Conservation (phyloP, 2,329 filamentous ascomycete genomes). For the Elsinoe australis region DNA sequence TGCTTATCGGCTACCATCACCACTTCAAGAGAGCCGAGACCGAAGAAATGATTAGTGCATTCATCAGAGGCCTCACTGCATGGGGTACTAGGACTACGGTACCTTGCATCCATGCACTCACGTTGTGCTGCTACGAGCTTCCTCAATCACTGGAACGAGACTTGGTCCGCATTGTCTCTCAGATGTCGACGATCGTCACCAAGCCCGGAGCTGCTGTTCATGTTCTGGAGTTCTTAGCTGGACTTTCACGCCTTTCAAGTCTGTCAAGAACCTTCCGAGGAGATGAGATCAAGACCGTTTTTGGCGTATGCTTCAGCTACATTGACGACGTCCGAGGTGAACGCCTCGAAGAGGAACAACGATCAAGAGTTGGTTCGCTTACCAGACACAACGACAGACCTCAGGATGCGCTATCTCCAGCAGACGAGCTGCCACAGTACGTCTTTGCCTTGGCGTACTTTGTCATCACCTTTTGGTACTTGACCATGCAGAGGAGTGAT, state of each 20-base stretch:
- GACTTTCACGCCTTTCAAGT: conserved; percentile 73
- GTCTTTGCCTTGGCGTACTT: conserved; percentile 91
- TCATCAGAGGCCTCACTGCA: conserved; percentile 65
- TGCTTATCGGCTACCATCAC: conserved; percentile 83
- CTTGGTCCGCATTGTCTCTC: conserved; percentile 76
- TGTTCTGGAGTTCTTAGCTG: conserved; percentile 90
- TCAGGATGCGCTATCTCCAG: conserved; percentile 22
- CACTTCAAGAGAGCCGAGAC: conserved; percentile 77
- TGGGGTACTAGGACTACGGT: conserved; percentile 61
- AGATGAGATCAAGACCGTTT: conserved; percentile 88
- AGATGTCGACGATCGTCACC: conserved; percentile 94
- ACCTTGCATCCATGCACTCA: conserved; percentile 87
- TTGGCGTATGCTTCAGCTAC: conserved; percentile 91
- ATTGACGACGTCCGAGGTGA: conserved; percentile 74
- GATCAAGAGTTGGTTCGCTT: conserved; percentile 14
- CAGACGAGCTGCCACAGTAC: conserved; percentile 82
- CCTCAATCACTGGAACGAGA: conserved; percentile 80
- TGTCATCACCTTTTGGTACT: conserved; percentile 94
- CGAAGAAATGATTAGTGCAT: conserved; percentile 80
- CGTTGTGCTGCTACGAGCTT: conserved; percentile 90
- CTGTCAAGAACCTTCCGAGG: conserved; percentile 83
- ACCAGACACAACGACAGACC: conserved; percentile 36
- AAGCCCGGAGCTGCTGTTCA: conserved; percentile 87
- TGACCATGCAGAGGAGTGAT: conserved; percentile 77
- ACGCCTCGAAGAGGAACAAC: conserved; percentile 22